Evolutionary conservation across 805 yeast genomes (phyloP), one percentile per base, ranked within the genome.

Genomic region (Barnettozyma salicaria): DNA sequence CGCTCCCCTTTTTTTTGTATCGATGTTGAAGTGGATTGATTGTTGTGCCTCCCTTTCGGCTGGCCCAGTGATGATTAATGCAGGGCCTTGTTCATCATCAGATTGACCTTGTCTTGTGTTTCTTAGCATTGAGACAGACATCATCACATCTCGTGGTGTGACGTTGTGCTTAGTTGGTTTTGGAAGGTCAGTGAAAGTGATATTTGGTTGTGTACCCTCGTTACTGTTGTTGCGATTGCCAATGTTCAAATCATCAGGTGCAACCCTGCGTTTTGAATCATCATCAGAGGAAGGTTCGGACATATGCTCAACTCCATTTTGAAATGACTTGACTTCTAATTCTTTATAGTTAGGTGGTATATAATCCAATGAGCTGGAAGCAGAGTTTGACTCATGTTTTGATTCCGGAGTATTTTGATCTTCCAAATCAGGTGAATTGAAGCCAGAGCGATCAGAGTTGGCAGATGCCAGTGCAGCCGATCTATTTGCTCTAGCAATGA

Each of bases 81-180:
- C 88, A 5, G 90, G 92, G 0, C 90, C 94, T 25, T 79, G 76
- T 24, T 76, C 80, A 25, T 70, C 74, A 18, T 68, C 70, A 13
- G 58, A 67, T 18, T 59, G 64, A 21, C 50, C 44, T 5, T 47
- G 36, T 39, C 68, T 69, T 27, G 68, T 65, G 36, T 71, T 68
- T 47, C 81, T 81, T 63, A 89, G 64, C 80, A 88, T 78, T 28
- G 87, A 78, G 48, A 88, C 81, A 4, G 96, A 87, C 64, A 80
- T 69, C 55, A 69, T 80, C 77, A 88, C 80, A 53, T 89, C 96
- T 33, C 81, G 74, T 2, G 96, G 95, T 23, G 81, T 79, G 10
- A 84, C 64, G 17, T 78, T 74, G n/a, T 60, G 64, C 43, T 48
- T 42, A 32, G 53, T 53, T 4, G 53, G 49, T 52, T 56, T 48